Conservation (phyloP, 345 rosid genomes). For the Kernera saxatilis region DNA sequence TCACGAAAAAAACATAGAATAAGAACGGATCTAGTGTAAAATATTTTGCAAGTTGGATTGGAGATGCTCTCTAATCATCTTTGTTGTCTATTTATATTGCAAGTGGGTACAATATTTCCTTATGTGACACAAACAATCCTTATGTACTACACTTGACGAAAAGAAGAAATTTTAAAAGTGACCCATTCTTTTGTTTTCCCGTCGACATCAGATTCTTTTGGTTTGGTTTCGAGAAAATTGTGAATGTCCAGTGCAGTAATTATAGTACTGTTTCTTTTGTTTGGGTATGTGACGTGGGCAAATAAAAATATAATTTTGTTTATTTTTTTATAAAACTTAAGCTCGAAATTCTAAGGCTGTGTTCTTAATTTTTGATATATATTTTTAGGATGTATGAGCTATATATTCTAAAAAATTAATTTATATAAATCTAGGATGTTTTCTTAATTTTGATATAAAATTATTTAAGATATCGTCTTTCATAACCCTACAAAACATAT, state of each 20-base stretch:
- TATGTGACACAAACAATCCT: constrained; percentile 1
- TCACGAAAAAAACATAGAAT: neutral
- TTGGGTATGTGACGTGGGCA: neutral
- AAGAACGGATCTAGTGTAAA: neutral
- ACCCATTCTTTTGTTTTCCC: constrained; percentile 7
- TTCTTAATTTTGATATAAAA: no score
- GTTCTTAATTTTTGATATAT: no score
- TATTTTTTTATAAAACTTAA: no score
- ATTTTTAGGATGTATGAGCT: no score
- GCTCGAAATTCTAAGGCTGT: no score
- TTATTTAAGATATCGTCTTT: no score
- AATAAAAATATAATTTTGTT: neutral
- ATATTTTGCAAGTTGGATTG: constrained; percentile 1
- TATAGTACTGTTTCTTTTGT: neutral
- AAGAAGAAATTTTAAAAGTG: constrained; percentile 25
- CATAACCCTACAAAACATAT: no score
- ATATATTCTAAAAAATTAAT: no score
- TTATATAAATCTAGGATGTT: no score
- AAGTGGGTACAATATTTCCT: constrained; percentile 27
- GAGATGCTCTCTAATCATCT: constrained; percentile 11
- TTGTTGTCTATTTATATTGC: constrained; percentile 5
- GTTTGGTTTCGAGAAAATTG: neutral
- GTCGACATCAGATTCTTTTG: constrained; percentile 28
- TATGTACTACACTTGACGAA: constrained; percentile 14
- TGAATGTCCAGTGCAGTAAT: neutral